These are phyloP conservation scores for Saccharomycopsis sp. DNA, from an alignment of 805 yeast genomes.

Conservation along the genomic window DNA sequence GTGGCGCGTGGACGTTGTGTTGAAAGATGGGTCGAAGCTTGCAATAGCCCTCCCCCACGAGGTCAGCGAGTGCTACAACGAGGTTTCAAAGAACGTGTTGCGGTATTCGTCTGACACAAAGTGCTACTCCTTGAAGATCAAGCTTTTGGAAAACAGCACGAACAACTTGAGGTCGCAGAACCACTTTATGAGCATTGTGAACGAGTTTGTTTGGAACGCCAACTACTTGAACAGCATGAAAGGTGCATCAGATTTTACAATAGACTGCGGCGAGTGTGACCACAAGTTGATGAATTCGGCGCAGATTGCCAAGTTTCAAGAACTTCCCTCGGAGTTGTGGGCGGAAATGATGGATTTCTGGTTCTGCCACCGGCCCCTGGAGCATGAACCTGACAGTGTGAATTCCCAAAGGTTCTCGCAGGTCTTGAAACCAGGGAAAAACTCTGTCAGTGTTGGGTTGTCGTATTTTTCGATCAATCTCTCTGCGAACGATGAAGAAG, in stretches of 20 bases:
- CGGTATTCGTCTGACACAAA: not conserved
- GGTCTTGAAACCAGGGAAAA: constrained; percentile 35
- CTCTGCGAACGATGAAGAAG: constrained; percentile 7
- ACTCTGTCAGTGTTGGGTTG: constrained; percentile 44
- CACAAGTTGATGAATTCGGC: constrained; percentile 27
- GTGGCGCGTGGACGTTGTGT: not conserved
- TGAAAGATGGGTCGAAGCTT: not conserved
- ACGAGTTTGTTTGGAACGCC: constrained; percentile 35
- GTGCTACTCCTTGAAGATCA: constrained; percentile 11
- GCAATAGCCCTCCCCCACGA: constrained; percentile 6
- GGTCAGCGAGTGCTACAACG: constrained; percentile 16
- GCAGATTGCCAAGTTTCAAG: constrained; percentile 31
- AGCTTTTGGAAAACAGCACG: constrained; percentile 4
- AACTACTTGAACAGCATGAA: constrained; percentile 28
- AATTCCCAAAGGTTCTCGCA: not conserved
- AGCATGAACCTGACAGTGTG: too few species aligned
- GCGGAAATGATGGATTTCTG: constrained; percentile 92
- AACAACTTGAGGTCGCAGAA: constrained; percentile 21
- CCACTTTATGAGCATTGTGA: constrained; percentile 22
- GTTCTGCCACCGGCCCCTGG: constrained; percentile 87
- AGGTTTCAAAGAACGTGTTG: constrained; percentile 8
- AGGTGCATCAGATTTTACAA: constrained; percentile 26
- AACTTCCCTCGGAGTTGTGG: constrained; percentile 92
- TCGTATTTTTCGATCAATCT: constrained; percentile 41
- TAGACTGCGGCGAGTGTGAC: constrained; percentile 30